Percentiles rank a stretch among this genome's conserved stretches.
Conservation (phyloP, 2,329 filamentous ascomycete genomes). For the Fusarium siculi region DNA sequence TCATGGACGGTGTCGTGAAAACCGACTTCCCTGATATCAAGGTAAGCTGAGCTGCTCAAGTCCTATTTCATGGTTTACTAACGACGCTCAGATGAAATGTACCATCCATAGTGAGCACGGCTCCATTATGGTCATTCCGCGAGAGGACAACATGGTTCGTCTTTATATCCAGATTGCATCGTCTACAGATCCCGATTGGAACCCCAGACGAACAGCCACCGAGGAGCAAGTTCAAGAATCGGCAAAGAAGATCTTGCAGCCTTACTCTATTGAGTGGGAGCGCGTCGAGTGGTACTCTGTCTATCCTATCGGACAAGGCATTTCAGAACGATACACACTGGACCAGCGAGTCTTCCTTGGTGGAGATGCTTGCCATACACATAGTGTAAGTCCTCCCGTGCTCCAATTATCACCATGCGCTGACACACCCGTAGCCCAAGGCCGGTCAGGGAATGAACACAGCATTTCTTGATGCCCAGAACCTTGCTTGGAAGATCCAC, state of each 20-base stretch:
- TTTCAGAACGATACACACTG: slow-evolving; percentile 73
- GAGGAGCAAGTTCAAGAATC: slow-evolving; percentile 71
- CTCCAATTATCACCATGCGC: not conserved
- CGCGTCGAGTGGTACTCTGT: slow-evolving; percentile 79
- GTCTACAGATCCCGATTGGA: slow-evolving; percentile 69
- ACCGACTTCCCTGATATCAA: slow-evolving; percentile 84
- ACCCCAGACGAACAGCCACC: slow-evolving; percentile 71
- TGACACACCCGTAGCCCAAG: slow-evolving; percentile 68
- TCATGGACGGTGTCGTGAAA: slow-evolving; percentile 78
- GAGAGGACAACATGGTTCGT: slow-evolving; percentile 74
- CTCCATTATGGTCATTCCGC: slow-evolving; percentile 83
- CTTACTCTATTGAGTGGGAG: slow-evolving; percentile 75
- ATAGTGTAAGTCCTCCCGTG: slow-evolving; percentile 69
- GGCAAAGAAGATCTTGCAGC: slow-evolving; percentile 72
- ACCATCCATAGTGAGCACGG: slow-evolving; percentile 79
- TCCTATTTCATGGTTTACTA: slow-evolving; percentile 46
- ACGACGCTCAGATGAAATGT: slow-evolving; percentile 72
- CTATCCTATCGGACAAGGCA: slow-evolving; percentile 80
- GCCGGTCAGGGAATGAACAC: slow-evolving; percentile 86
- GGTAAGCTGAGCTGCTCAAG: slow-evolving; percentile 50
- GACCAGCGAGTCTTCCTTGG: slow-evolving; percentile 78
- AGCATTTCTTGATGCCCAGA: slow-evolving; percentile 82
- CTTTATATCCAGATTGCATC: slow-evolving; percentile 76
- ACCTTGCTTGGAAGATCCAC: slow-evolving; percentile 96
- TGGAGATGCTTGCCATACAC: slow-evolving; percentile 83